Evolutionary conservation across 2,329 filamentous ascomycete species (phyloP), one percentile per base, ranked within the genome.

Genomic region (Proliferodiscus dingleyae): DNA sequence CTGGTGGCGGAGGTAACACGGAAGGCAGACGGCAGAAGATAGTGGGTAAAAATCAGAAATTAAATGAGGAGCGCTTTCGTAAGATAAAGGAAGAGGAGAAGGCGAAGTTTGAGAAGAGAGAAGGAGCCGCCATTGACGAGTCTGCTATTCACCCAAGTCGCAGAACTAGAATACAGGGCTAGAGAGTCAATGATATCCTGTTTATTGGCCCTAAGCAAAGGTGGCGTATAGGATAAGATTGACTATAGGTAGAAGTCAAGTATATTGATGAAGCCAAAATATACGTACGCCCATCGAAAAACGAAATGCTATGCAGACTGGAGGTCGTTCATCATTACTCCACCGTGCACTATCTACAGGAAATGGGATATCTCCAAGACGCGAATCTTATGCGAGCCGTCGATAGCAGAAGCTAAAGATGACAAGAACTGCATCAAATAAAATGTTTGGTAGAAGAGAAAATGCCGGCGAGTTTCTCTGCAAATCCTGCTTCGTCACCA

Each of bases 1-100:
- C 87, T 48, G 90, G 90, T 41, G 90, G 90, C 32, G 91, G 91
- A 49, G 84, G 83, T 51, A 94, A 89, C 65, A 87, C 80, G 37
- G 74, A 81, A 53, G 69, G 74, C 46, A 76, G 91, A 53, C 80
- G 78, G 62, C 77, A 83, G 47, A 93, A 90, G 71, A 88, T 97
- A 65, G 75, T 79, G 60, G 77, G 77, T 47, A 96, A 95, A 78
- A 96, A 97, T 70, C 73, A 78, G 60, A 91, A 90, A 69, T 75
- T 96, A 40, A 79, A 87, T 56, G 88, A 82, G 53, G 73, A 64
- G 46, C 52, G 61, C 3, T 26, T 53, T 3, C 51, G 57, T 10
- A 51, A 51, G 24, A 54, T 57, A 46, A 50, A 61, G 30, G 60
- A 59, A 43, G 58, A 60, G 34, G 54, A 54, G 37, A 58, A 55